Percentiles rank a stretch among this genome's conserved stretches.
phyloP scores from a whole-genome alignment of 768 basidiomycete genomes.

The Mycena albidolilacea region DNA sequence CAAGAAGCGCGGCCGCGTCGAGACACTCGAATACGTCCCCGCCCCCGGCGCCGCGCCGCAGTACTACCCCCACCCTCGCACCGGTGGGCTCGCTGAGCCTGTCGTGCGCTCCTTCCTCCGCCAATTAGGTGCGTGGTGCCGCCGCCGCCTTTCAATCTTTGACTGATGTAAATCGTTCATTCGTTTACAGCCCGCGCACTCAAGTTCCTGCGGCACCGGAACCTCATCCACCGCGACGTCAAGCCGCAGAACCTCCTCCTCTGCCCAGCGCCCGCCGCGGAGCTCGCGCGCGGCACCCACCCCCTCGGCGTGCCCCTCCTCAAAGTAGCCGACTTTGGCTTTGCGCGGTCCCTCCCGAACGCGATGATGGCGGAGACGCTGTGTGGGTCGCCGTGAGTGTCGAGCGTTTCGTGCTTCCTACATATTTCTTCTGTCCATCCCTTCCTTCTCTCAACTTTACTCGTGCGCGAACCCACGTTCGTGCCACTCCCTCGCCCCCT shows the following conservation, averaged over 20 bases:
- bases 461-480: too few relatives aligned
- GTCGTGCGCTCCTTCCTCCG: constrained; percentile 94
- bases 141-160: constrained; percentile 34
- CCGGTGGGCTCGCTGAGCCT: constrained; percentile 91
- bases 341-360: constrained; percentile 92
- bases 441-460: too few relatives aligned
- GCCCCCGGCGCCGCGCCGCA: constrained; percentile 76
- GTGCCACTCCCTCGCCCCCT: too few relatives aligned
- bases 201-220: constrained; percentile 89
- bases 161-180: background rate
- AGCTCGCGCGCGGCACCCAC: constrained; percentile 84
- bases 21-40: constrained; percentile 88
- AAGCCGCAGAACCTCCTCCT: constrained; percentile 98
- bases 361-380: constrained; percentile 97
- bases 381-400: constrained; percentile 93
- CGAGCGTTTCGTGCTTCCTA: background rate
- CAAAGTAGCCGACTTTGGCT: constrained; percentile 98
- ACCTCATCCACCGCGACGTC: constrained; percentile 96
- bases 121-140: constrained; percentile 77
- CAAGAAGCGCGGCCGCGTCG: constrained; percentile 95
- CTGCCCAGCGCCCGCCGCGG: constrained; percentile 84
- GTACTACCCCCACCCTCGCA: constrained; percentile 93
- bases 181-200: constrained; percentile 84
- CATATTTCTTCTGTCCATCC: constrained; percentile 9
- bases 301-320: constrained; percentile 94